Percentiles rank a stretch among this genome's conserved stretches.
Evolutionary conservation across 805 yeast species (phyloP).

Genomic region (Scheffersomyces stipitis): DNA sequence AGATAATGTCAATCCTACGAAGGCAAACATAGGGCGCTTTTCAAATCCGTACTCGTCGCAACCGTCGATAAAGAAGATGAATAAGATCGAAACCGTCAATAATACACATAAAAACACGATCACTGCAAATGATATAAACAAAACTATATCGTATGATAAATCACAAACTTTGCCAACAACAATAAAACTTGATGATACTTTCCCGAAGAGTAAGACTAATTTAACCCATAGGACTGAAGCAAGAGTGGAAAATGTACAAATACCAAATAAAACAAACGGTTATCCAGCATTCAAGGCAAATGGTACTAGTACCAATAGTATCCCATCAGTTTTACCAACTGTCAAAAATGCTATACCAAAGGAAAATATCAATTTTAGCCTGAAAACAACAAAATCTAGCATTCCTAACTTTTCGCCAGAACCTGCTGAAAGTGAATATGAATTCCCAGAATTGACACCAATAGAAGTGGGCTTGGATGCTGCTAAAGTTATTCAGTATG

Average conservation of each 20-base stretch:
- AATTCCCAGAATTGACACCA: conserved; percentile 25
- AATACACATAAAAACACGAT: conserved; percentile 1
- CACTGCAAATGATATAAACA: conserved; percentile 37
- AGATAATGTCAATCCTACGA: not conserved
- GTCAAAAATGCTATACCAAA: not conserved
- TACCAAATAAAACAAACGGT: not conserved
- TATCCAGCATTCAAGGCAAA: not conserved
- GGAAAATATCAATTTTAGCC: not conserved
- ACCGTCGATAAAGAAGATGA: conserved; percentile 1
- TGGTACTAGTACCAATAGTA: not conserved
- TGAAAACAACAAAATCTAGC: not conserved
- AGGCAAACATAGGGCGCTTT: conserved; percentile 5
- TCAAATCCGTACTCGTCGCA: conserved; percentile 11
- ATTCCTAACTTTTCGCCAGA: not conserved
- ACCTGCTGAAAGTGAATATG: conserved; percentile 7
- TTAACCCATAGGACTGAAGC: not conserved
- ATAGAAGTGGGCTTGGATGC: conserved; percentile 19
- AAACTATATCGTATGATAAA: conserved; percentile 34
- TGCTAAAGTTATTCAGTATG: conserved; percentile 26
- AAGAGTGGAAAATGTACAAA: not conserved
- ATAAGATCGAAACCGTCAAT: conserved; percentile 7
- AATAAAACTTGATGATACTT: no score
- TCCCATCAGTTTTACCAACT: not conserved
- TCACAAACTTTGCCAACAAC: conserved; percentile 22
- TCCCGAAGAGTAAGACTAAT: not conserved